Conservation (phyloP, 2,329 filamentous ascomycete species). For the Penicillium sp. region DNA sequence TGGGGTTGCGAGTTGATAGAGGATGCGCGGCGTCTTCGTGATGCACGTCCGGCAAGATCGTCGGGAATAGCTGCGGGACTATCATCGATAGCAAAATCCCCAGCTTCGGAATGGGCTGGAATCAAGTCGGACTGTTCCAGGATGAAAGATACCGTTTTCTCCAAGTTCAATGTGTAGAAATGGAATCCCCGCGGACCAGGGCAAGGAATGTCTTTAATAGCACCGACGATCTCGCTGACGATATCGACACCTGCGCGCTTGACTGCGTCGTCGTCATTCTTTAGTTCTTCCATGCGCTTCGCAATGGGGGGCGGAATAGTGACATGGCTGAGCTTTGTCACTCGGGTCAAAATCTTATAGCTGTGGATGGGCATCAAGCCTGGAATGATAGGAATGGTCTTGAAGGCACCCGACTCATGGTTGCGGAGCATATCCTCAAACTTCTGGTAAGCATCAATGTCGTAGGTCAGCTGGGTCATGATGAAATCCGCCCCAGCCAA, state of each 20-base stretch:
- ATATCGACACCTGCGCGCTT: slow-evolving; percentile 56
- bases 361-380: slow-evolving; percentile 97
- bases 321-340: slow-evolving; percentile 90
- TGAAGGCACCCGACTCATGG: slow-evolving; percentile 81
- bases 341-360: slow-evolving; percentile 90
- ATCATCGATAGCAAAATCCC: slow-evolving; percentile 46
- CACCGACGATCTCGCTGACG: slow-evolving; percentile 75
- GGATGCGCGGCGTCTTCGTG: slow-evolving; percentile 60
- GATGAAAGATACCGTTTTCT: slow-evolving; percentile 93
- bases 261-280: slow-evolving; percentile 47
- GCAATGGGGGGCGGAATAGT: slow-evolving; percentile 69
- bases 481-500: slow-evolving; percentile 93
- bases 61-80: slow-evolving; percentile 23
- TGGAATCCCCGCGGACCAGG: slow-evolving; percentile 75
- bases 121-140: slow-evolving; percentile 83
- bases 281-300: slow-evolving; percentile 53
- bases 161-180: slow-evolving; percentile 94
- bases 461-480: slow-evolving; percentile 98
- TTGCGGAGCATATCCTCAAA: slow-evolving; percentile 75
- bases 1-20: slow-evolving; percentile 79
- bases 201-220: slow-evolving; percentile 64
- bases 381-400: slow-evolving; percentile 82
- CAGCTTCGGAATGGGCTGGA: slow-evolving; percentile 51
- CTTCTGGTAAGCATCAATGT: slow-evolving; percentile 72
- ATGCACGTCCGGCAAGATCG: slow-evolving; percentile 32